Base-by-base conservation (phyloP, 345 rosid species). In the Acer campestre region DNA sequence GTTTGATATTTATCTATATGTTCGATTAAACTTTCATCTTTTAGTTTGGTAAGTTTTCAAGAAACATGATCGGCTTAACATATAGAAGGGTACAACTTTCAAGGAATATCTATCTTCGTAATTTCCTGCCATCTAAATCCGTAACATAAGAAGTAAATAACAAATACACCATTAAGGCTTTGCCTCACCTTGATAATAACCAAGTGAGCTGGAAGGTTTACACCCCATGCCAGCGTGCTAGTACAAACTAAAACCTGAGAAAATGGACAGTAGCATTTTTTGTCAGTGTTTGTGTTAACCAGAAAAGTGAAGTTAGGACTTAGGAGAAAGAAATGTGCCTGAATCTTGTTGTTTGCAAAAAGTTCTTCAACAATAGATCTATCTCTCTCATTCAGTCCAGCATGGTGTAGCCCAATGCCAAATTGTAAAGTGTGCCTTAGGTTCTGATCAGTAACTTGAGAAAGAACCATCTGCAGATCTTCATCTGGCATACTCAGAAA, bases 171-270 rank as follows among this genome's bases (percentile, higher is more conserved):
- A 79, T 61, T 46, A 44, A 70, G 48, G 61, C 40, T 80, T 68
- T 53, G 12, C 18, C 82, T 76, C 77, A 95, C 99, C 98, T 95
- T 95, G 81, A 93, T 93, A 77, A 95, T 95, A 79, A 95, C 99
- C 78, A 95, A 86, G 88, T 95, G 97, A 71, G 99, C 99, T 61
- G 99, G 99, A 80, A 93, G 90, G 80, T 95, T 95, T 80, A 95
- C 98, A 68, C 98, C 99, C 98, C 99, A 95, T 49, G 99, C 98
- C 77, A 93, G 83, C 31, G 99, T 95, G 85, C 98, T 95, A 75
- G 99, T 95, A 80, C 96, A 92, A 78, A 95, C 94, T 89, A 95
- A 84, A 59, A 95, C 98, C 99, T 95, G 75, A 40, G 8, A 31
- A 63, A 12, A 58, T 23, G 25, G 13, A 25, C 23, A 65, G 48